Conservation (phyloP, 345 rosid genomes). For the Lenwebbia sp. region DNA sequence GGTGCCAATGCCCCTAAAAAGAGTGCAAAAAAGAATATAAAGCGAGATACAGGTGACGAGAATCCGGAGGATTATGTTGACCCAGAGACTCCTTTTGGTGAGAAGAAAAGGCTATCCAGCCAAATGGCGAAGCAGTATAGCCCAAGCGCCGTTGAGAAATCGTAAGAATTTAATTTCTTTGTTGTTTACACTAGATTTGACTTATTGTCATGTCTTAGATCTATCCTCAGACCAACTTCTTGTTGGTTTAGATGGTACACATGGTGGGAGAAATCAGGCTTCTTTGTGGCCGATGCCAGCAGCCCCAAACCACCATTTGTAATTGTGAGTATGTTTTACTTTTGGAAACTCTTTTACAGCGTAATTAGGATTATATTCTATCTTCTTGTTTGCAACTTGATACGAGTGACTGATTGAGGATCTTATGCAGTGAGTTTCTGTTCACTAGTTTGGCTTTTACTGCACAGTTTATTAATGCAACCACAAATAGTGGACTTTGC, state of each 20-base stretch:
- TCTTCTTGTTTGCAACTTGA: neutral
- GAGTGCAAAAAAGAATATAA: slow-evolving; percentile 52
- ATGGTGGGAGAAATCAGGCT: slow-evolving; percentile 84
- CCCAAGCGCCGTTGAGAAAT: slow-evolving; percentile 71
- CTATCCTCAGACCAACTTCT: neutral
- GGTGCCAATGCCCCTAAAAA: slow-evolving; percentile 32
- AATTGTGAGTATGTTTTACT: slow-evolving; percentile 35
- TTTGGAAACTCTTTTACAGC: neutral
- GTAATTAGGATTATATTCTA: neutral
- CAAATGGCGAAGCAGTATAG: slow-evolving; percentile 88
- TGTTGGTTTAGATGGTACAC: slow-evolving; percentile 64
- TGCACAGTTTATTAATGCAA: neutral
- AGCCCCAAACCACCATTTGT: slow-evolving; percentile 70
- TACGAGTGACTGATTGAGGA: neutral
- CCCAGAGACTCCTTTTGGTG: slow-evolving; percentile 63
- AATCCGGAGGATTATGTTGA: slow-evolving; percentile 66
- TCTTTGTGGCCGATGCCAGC: slow-evolving; percentile 58
- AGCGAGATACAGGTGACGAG: slow-evolving; percentile 48
- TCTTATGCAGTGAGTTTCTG: neutral
- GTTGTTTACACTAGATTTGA: neutral
- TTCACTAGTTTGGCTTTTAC: neutral
- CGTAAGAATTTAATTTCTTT: slow-evolving; percentile 34
- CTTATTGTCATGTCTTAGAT: neutral
- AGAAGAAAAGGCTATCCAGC: slow-evolving; percentile 63
- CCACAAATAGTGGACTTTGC: neutral